These are phyloP conservation scores for Tricholoma matsutake DNA, from an alignment of 768 basidiomycete genomes.

Conservation along the genomic window DNA sequence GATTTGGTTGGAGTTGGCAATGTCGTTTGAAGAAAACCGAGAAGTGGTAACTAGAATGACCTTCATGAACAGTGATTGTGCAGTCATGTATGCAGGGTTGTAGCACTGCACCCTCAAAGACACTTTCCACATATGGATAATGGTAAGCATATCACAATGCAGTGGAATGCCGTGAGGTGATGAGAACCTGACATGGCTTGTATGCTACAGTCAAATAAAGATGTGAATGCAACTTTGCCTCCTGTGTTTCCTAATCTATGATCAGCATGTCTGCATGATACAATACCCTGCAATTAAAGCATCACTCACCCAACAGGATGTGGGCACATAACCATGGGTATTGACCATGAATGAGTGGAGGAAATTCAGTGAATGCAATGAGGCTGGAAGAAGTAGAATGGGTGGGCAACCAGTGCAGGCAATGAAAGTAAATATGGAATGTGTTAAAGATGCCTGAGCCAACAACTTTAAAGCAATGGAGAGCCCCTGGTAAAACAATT, in stretches of 20 bases:
- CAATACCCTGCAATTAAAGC: background rate
- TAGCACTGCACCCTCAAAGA: background rate
- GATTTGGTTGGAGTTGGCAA: background rate
- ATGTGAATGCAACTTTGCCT: background rate
- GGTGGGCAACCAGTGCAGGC: background rate
- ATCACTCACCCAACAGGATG: background rate
- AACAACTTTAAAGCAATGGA: background rate
- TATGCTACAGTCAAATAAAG: background rate
- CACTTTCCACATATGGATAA: slow-evolving; percentile 2
- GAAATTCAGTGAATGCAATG: background rate
- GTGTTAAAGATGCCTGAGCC: background rate
- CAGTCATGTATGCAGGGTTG: slow-evolving; percentile 1
- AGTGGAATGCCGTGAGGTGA: background rate
- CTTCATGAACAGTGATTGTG: slow-evolving; percentile 4
- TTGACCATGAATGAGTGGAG: background rate
- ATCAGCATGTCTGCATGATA: background rate
- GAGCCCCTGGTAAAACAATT: background rate
- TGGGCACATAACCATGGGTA: background rate
- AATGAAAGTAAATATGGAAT: background rate
- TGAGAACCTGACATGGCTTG: background rate
- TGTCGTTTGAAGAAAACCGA: slow-evolving; percentile 2
- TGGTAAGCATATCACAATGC: background rate
- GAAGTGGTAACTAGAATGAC: background rate
- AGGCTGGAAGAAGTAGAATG: background rate
- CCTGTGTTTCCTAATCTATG: background rate